A percentile compares a stretch with the other conserved stretches of the same genome.
phyloP scores from a whole-genome alignment of 2,329 filamentous ascomycete species.

The Xylariaceae sp. region DNA sequence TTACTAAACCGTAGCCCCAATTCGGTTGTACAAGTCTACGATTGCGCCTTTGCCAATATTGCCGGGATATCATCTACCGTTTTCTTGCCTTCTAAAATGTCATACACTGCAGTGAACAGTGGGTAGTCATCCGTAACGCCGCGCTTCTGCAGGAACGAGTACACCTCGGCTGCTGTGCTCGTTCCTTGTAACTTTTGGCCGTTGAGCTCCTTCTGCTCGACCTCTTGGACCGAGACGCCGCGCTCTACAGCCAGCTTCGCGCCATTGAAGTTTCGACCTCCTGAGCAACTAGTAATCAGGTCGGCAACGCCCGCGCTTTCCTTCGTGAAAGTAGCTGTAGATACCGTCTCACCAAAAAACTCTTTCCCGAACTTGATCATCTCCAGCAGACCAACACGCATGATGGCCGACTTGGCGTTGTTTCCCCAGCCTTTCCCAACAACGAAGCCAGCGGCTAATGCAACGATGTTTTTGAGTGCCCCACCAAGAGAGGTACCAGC shows the following conservation, averaged over 20 bases:
- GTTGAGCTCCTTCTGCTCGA: conserved; percentile 89
- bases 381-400: conserved; percentile 93
- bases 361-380: conserved; percentile 95
- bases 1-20: conserved; percentile 6
- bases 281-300: conserved; percentile 90
- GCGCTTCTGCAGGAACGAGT: conserved; percentile 82
- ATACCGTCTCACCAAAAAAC: conserved; percentile 86
- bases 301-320: conserved; percentile 95
- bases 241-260: conserved; percentile 86
- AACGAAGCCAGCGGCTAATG: conserved; percentile 91
- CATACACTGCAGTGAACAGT: conserved; percentile 87
- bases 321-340: conserved; percentile 90
- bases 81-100: conserved; percentile 78
- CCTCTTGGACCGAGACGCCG: conserved; percentile 80
- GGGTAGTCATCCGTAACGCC: conserved; percentile 85
- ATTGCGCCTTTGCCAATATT: conserved; percentile 55
- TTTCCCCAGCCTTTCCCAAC: conserved; percentile 97
- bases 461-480: conserved; percentile 96
- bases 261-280: conserved; percentile 92
- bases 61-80: conserved; percentile 82
- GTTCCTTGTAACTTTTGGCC: conserved; percentile 98
- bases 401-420: conserved; percentile 98
- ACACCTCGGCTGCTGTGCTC: conserved; percentile 88
- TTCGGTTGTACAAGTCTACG: conserved; percentile 15
- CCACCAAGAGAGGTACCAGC: conserved; percentile 94